phyloP scores from a whole-genome alignment of 208 protist genomes.

The Cochliopodium minus region DNA sequence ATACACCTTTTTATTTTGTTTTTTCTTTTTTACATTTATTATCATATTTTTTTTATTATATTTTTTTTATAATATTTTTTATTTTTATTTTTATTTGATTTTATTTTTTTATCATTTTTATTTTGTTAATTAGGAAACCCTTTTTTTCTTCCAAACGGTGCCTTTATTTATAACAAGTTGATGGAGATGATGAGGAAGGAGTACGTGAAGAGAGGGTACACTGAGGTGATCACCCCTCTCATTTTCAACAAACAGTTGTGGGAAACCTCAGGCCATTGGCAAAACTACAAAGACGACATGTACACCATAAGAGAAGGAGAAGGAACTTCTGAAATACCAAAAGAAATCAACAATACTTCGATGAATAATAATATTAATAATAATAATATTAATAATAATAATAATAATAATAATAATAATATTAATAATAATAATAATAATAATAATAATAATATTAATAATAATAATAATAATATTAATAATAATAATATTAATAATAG shows the following conservation, averaged over 20 bases:
- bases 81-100: slow-evolving; percentile 76
- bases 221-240: slow-evolving; percentile 77
- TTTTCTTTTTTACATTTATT: too few species aligned
- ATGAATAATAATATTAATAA: slow-evolving; percentile 73
- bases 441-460: too few species aligned
- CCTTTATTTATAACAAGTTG: slow-evolving; percentile 63
- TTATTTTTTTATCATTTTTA: too few species aligned
- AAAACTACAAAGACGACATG: slow-evolving; percentile 77
- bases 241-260: slow-evolving; percentile 69
- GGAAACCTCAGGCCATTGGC: slow-evolving; percentile 69
- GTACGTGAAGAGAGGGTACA: slow-evolving; percentile 40
- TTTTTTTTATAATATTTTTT: slow-evolving; percentile 77
- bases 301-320: slow-evolving; percentile 50
- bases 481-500: too few species aligned
- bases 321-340: neutral
- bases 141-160: slow-evolving; percentile 73
- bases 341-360: slow-evolving; percentile 18
- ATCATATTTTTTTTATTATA: too few species aligned
- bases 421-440: too few species aligned
- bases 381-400: too few species aligned
- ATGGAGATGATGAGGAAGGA: slow-evolving; percentile 47
- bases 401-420: too few species aligned
- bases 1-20: too few species aligned
- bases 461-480: too few species aligned
- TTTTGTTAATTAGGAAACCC: too few species aligned